phyloP scores from a whole-genome alignment of 1,284 basidiomycete genomes.

The Porogramme epimiltina region DNA sequence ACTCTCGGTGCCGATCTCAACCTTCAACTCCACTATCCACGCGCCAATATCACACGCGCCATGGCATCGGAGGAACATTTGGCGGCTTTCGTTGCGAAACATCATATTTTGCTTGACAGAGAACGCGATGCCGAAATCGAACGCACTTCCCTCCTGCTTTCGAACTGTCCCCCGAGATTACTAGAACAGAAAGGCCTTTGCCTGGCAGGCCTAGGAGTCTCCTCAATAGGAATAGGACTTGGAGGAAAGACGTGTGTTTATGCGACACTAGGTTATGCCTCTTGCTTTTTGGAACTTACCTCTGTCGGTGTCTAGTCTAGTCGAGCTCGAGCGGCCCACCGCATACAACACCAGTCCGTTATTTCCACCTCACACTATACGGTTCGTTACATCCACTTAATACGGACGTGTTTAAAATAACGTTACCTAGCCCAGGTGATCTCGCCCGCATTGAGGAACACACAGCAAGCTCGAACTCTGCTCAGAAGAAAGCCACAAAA shows the following conservation, averaged over 20 bases:
- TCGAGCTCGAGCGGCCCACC: conserved; percentile 84
- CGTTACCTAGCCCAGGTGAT: conserved; percentile 53
- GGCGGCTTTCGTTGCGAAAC: conserved; percentile 69
- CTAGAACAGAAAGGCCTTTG: conserved; percentile 89
- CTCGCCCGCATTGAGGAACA: conserved; percentile 83
- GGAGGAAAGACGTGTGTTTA: conserved; percentile 92
- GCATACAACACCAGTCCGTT: conserved; percentile 74
- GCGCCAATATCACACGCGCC: neutral
- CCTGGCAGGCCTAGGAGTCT: conserved; percentile 72
- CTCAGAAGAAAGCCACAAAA: conserved; percentile 48
- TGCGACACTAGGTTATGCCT: too few species aligned
- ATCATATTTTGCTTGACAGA: conserved; percentile 64
- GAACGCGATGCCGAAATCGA: conserved; percentile 87
- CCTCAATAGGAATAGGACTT: conserved; percentile 75
- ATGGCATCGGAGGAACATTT: conserved; percentile 45
- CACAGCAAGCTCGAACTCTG: conserved; percentile 37
- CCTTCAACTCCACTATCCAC: too few species aligned
- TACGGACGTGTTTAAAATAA: conserved; percentile 7
- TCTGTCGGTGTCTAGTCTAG: conserved; percentile 56
- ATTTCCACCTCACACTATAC: conserved; percentile 86
- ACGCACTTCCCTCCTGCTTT: conserved; percentile 77
- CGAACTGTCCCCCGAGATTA: conserved; percentile 82
- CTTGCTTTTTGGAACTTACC: neutral
- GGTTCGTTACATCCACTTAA: conserved; percentile 42
- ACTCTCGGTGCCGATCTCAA: neutral